phyloP scores from a whole-genome alignment of 257 asterid species.

The Handroanthus guayacan region DNA sequence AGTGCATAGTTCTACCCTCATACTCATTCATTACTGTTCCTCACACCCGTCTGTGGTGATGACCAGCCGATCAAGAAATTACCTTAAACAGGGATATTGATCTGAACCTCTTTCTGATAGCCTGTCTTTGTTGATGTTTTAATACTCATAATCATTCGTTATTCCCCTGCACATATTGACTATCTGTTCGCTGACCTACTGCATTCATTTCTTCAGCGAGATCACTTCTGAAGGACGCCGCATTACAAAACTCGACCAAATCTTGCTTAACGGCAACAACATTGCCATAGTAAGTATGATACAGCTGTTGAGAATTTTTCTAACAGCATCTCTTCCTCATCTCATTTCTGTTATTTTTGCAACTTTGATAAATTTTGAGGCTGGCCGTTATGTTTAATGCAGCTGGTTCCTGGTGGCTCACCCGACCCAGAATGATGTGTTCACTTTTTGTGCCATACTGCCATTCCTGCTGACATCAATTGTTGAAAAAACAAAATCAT shows the following conservation, averaged over 20 bases:
- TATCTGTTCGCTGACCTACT: neutral
- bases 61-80: neutral
- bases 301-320: neutral
- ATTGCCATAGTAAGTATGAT: constrained; percentile 82
- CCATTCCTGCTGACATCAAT: neutral
- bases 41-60: neutral
- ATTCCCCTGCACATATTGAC: neutral
- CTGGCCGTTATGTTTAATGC: constrained; percentile 24
- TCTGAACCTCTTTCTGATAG: neutral
- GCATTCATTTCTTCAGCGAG: constrained; percentile 64
- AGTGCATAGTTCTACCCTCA: neutral
- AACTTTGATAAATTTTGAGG: neutral
- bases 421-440: constrained; percentile 43
- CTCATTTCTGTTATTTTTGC: neutral
- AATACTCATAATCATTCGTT: neutral
- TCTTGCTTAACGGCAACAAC: constrained; percentile 91
- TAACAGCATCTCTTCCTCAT: neutral
- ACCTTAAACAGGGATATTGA: neutral
- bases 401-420: constrained; percentile 50
- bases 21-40: neutral
- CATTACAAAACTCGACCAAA: constrained; percentile 88
- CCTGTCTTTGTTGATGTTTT: neutral
- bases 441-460: neutral
- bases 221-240: constrained; percentile 95
- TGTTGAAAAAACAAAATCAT: neutral